Percentiles rank a stretch among this genome's conserved stretches.
Conservation (phyloP, 495 filamentous ascomycete genomes). For the Physcia stellaris region DNA sequence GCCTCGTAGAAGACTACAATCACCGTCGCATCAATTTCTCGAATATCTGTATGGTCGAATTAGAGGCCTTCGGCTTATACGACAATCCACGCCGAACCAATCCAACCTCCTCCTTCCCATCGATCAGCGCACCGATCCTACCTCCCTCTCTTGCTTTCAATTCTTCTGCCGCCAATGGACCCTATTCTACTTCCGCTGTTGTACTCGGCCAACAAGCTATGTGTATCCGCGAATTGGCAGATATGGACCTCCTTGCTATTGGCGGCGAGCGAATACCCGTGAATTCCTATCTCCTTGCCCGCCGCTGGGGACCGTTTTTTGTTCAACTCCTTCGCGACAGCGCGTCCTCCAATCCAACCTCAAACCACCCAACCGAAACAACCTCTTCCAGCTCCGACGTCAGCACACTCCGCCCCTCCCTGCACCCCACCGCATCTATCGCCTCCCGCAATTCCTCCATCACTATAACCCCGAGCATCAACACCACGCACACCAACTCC, state of each 20-base stretch:
- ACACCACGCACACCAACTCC: constrained; percentile 22
- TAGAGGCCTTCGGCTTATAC: constrained; percentile 93
- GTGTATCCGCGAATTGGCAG: constrained; percentile 68
- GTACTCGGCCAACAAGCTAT: constrained; percentile 76
- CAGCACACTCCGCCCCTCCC: constrained; percentile 36
- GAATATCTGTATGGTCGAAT: constrained; percentile 87
- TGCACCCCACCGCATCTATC: constrained; percentile 13
- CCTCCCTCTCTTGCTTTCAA: constrained; percentile 42
- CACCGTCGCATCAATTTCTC: constrained; percentile 96
- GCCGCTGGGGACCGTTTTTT: constrained; percentile 91
- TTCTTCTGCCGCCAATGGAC: constrained; percentile 55
- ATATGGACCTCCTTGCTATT: constrained; percentile 91
- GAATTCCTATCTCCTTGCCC: constrained; percentile 74
- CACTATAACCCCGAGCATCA: constrained; percentile 66
- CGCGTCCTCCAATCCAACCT: constrained; percentile 25
- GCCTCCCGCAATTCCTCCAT: constrained; percentile 63
- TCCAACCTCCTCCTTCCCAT: constrained; percentile 67
- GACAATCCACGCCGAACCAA: constrained; percentile 74
- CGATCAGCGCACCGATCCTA: constrained; percentile 56
- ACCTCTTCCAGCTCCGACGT: constrained; percentile 24
- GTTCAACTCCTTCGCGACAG: constrained; percentile 77
- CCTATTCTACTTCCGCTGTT: constrained; percentile 54
- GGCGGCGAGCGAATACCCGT: constrained; percentile 84
- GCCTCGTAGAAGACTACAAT: constrained; percentile 95
- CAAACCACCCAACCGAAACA: constrained; percentile 14